These are phyloP conservation scores for Dactylellina leptospora DNA, from an alignment of 2,329 filamentous ascomycete species.

Conservation along the genomic window DNA sequence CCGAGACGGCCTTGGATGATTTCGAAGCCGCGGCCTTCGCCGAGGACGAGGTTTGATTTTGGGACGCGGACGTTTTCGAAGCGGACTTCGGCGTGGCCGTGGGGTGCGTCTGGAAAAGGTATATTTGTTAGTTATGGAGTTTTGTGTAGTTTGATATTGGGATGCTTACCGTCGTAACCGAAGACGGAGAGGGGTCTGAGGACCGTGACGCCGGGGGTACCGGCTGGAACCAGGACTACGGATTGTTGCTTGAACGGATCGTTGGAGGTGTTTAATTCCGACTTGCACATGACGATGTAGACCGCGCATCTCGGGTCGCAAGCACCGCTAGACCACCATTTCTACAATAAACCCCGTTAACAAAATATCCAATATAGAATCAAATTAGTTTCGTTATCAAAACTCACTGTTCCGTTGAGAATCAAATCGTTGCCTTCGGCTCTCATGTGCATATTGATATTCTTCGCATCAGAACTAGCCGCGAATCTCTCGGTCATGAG, in stretches of 20 bases:
- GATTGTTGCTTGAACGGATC: constrained; percentile 92
- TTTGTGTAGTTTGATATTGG: neutral
- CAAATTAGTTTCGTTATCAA: neutral
- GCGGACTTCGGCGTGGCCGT: constrained; percentile 91
- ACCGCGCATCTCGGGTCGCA: constrained; percentile 91
- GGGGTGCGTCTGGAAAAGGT: constrained; percentile 77
- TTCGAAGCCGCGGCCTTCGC: constrained; percentile 93
- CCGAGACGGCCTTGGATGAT: constrained; percentile 97
- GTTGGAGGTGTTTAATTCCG: constrained; percentile 60
- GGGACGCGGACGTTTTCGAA: constrained; percentile 93
- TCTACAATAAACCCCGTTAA: constrained; percentile 65
- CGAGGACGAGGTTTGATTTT: constrained; percentile 82
- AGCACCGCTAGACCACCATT: constrained; percentile 99
- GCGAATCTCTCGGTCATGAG: constrained; percentile 93
- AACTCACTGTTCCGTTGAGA: constrained; percentile 79
- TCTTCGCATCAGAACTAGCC: constrained; percentile 89
- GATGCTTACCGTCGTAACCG: constrained; percentile 75
- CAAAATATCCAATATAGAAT: constrained; percentile 52
- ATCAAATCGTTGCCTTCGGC: constrained; percentile 88
- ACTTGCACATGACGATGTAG: constrained; percentile 96
- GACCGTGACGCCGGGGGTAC: constrained; percentile 85
- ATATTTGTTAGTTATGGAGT: constrained; percentile 11
- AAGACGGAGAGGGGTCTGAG: constrained; percentile 93
- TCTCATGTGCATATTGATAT: constrained; percentile 84
- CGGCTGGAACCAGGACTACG: constrained; percentile 84